Percentiles rank a stretch among this genome's conserved stretches.
Conservation (phyloP, 768 basidiomycete genomes). For the Nidularia sp. region DNA sequence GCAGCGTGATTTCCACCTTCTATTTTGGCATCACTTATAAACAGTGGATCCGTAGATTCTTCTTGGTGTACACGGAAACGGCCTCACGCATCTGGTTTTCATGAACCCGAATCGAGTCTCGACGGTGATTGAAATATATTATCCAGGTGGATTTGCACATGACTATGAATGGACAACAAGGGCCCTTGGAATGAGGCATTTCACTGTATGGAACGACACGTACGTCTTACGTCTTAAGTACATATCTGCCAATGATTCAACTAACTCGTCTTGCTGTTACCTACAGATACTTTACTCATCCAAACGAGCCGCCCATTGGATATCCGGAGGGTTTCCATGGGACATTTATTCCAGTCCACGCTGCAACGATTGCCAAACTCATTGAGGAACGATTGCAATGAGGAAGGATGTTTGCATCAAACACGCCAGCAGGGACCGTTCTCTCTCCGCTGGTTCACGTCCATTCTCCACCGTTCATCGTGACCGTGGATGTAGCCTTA, state of each 20-base stretch:
- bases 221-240: conserved; percentile 23
- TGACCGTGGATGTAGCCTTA: too few species aligned
- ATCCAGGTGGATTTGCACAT: conserved; percentile 67
- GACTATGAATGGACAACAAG: conserved; percentile 78
- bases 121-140: conserved; percentile 82
- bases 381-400: conserved; percentile 46
- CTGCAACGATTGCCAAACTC: conserved; percentile 53
- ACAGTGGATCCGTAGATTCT: conserved; percentile 36
- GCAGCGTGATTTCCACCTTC: conserved; percentile 11
- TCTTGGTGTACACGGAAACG: conserved; percentile 70
- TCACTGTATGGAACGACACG: conserved; percentile 75
- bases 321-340: conserved; percentile 83
- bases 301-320: conserved; percentile 33
- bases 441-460: too few species aligned
- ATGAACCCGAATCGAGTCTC: conserved; percentile 67
- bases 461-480: too few species aligned
- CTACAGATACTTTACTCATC: conserved; percentile 27
- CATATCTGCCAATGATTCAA: neutral
- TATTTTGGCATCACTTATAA: neutral
- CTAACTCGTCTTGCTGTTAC: neutral
- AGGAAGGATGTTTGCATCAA: too few species aligned
- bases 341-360: conserved; percentile 62
- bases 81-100: conserved; percentile 70
- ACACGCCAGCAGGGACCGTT: too few species aligned
- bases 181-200: conserved; percentile 64